Evolutionary conservation across 1,284 basidiomycete species (phyloP), one percentile per base, ranked within the genome.

Genomic region (Afroboletus lepidellus): DNA sequence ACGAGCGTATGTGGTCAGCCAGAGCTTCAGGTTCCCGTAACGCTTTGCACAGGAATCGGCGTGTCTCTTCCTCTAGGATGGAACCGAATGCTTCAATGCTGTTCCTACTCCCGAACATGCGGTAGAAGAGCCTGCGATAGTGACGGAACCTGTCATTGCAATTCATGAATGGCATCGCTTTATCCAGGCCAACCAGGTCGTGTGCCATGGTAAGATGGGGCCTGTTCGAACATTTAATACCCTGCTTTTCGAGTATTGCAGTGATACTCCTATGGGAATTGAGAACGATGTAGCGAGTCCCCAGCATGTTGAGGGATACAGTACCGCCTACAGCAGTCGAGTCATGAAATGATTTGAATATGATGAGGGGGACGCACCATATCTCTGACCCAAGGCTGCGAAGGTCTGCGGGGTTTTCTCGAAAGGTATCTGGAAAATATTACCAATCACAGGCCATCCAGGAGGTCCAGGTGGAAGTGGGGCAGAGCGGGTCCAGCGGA

Each of bases 361-460:
- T 3, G 16, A 33, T 5, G 11, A 4, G 3, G 12, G 33, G 21
- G 16, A 9, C 67, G 3, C 57, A 70, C 77, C 77, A 51, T 69
- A 77, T 64, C 69, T 70, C 38, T 66, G 61, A 18, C 76, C 69
- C 77, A 78, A 75, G 24, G 77, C 63, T 7, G 74, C 66, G 54
- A 60, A 43, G 20, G 25, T 21, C 25, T 52, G 27, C 77, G 77
- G 79, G 15, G 69, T 70, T 45, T 66, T 67, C 37, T 67, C 56
- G 2, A 60, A 53, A 0, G 77, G 72, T 64, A 80, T 69, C 42
- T 76, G 70, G 34, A 72, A 59, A 12, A 74, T 57, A 59, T 75
- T 79, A 12, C 71, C 69, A 21, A 72, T 49, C 23, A 72, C 21
- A 1, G 72, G 72, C 48, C 63, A 58, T 3, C 65, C 65, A 25